These are phyloP conservation scores for Suhomyces kunorum DNA, from an alignment of 1,139 yeast species.

Conservation along the genomic window DNA sequence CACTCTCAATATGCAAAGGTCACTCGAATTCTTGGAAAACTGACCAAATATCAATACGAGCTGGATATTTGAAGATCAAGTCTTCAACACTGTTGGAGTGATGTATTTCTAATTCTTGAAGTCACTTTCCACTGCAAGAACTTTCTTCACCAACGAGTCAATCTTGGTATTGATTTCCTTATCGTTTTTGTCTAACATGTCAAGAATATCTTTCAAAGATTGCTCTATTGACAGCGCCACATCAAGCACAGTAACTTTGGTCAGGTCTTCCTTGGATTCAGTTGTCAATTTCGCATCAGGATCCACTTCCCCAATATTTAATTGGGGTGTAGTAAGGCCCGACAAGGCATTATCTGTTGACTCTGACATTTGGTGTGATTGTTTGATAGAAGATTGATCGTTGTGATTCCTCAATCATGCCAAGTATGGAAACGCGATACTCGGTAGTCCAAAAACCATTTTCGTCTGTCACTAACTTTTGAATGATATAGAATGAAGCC, in stretches of 20 bases:
- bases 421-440: conserved; percentile 3
- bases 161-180: conserved; percentile 31
- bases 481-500: conserved; percentile 1
- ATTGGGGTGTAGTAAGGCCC: conserved; percentile 17
- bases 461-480: background rate
- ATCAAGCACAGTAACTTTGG: conserved; percentile 45
- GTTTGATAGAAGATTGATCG: background rate
- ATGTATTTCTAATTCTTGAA: conserved; percentile 2
- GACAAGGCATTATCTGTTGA: conserved; percentile 13
- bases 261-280: conserved; percentile 2
- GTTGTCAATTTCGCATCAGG: conserved; percentile 4
- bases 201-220: conserved; percentile 36
- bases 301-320: conserved; percentile 14
- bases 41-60: too few species aligned
- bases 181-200: conserved; percentile 30
- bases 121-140: conserved; percentile 23
- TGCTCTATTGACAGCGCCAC: conserved; percentile 52
- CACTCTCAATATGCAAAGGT: too few species aligned
- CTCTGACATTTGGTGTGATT: conserved; percentile 1
- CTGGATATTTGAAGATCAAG: too few species aligned
- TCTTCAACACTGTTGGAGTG: too few species aligned
- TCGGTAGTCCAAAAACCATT: conserved; percentile 6
- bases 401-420: too few species aligned
- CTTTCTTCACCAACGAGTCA: conserved; percentile 25
- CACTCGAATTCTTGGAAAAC: too few species aligned